Percentiles rank a stretch among this genome's conserved stretches.
phyloP scores from a whole-genome alignment of 768 basidiomycete genomes.

The Rhodotorula diobovata region DNA sequence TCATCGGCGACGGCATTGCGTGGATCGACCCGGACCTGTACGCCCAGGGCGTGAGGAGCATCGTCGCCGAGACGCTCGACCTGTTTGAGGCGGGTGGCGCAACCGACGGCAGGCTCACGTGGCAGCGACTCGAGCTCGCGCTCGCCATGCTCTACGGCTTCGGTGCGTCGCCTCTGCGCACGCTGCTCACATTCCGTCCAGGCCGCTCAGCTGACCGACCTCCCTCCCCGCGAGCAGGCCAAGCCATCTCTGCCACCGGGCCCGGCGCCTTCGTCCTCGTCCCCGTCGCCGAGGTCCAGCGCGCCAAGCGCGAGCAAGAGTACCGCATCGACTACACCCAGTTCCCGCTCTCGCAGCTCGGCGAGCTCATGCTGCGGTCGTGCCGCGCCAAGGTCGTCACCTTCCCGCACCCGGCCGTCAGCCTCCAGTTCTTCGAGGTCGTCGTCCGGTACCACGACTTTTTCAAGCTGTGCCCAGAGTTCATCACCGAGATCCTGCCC shows the following conservation, averaged over 20 bases:
- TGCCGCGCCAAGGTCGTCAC: slow-evolving; percentile 74
- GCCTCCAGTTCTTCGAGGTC: slow-evolving; percentile 88
- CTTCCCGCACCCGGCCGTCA: slow-evolving; percentile 66
- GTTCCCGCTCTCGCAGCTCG: slow-evolving; percentile 73
- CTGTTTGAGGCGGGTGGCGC: slow-evolving; percentile 54
- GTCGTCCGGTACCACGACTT: slow-evolving; percentile 89
- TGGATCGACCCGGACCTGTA: slow-evolving; percentile 81
- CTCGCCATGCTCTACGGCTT: slow-evolving; percentile 90
- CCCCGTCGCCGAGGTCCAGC: slow-evolving; percentile 53
- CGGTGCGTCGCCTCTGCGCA: slow-evolving; percentile 63
- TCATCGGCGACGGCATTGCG: slow-evolving; percentile 79
- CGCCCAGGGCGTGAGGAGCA: slow-evolving; percentile 65
- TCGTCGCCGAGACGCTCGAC: slow-evolving; percentile 67
- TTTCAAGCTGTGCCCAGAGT: slow-evolving; percentile 87
- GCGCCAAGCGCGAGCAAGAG: slow-evolving; percentile 53
- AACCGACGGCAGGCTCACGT: slow-evolving; percentile 60
- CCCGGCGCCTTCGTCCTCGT: slow-evolving; percentile 78
- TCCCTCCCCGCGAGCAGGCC: slow-evolving; percentile 6
- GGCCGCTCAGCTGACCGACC: no score
- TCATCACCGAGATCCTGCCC: slow-evolving; percentile 77
- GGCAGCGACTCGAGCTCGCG: slow-evolving; percentile 90
- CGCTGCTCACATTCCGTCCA: no score
- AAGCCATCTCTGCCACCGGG: slow-evolving; percentile 58
- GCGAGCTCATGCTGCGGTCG: slow-evolving; percentile 79
- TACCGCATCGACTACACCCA: slow-evolving; percentile 41